Base-by-base conservation (phyloP, 441 rosid species). In the Flueggea neowawraea region DNA sequence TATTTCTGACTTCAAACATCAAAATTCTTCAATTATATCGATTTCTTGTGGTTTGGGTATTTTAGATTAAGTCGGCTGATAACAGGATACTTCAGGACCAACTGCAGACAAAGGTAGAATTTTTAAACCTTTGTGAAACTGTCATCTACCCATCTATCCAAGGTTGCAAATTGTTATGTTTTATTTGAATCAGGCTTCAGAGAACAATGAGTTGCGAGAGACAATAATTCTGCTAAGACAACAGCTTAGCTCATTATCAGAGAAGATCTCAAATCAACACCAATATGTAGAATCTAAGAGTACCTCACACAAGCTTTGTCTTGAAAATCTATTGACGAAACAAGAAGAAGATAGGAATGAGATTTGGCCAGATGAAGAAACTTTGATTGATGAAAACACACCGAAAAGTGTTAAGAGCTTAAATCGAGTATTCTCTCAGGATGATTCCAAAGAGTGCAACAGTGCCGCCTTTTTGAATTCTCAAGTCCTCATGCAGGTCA, bases 61-160 rank as follows among this genome's bases (percentile, higher is more conserved):
- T 68, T 79, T 73, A 91, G 96, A 77, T 94, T 53, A 90, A 81
- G 69, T 85, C 95, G 47, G 99, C 97, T 6, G 99, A 90, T 77
- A 90, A 90, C 76, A 87, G 96, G 77, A 76, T 90, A 73, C 95
- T 90, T 66, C 93, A 94, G 75, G 98, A 94, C 78, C 98, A 90
- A 67, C 80, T 90, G 60, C 90, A 87, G 77, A 72, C 75, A 67
- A 90, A 85, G 96, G 98, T 87, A 72, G 52, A 58, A 50, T 67
- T 52, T 22, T 67, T 47, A 48, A 60, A 69, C 56, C 62, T 66
- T 60, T 5, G 43, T 49, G 50, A 58, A 16, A 7, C 44, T 39
- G n/a, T 57, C 12, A 5, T 56, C 57, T 41, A 33, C 43, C 70
- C 55, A 28, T 14, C 51, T 39, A 36, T 70, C 54, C 28, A 0